A percentile compares a stretch with the other conserved stretches of the same genome.
These are phyloP conservation scores for Kwoniella shivajii DNA, from an alignment of 1,284 basidiomycete species.

Conservation along the genomic window DNA sequence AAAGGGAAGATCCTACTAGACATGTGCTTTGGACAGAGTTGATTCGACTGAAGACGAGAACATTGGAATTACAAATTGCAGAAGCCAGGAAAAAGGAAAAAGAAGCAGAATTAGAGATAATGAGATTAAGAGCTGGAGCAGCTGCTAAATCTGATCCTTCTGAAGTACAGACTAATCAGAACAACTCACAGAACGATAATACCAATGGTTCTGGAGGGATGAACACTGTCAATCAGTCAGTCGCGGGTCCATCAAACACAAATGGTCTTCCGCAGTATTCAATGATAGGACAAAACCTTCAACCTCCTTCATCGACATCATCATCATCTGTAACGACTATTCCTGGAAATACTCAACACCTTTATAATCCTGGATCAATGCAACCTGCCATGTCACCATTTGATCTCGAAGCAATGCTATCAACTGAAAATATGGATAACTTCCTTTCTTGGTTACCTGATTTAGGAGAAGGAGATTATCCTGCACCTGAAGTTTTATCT, in stretches of 20 bases:
- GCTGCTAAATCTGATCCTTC: not conserved
- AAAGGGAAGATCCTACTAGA: slow-evolving; percentile 29
- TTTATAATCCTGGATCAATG: not conserved
- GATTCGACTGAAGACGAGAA: slow-evolving; percentile 40
- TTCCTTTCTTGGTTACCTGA: slow-evolving; percentile 50
- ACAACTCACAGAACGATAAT: not conserved
- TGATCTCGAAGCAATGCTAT: slow-evolving; percentile 48
- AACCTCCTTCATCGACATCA: slow-evolving; percentile 3
- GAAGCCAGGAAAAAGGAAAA: slow-evolving; percentile 45
- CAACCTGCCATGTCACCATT: slow-evolving; percentile 34
- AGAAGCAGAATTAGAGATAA: slow-evolving; percentile 47
- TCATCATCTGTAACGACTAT: not conserved
- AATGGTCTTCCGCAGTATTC: not conserved
- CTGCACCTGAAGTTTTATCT: not conserved
- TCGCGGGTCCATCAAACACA: not conserved
- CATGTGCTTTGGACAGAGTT: slow-evolving; percentile 47
- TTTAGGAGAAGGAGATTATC: slow-evolving; percentile 15
- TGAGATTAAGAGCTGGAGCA: slow-evolving; percentile 28
- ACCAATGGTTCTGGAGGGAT: not conserved
- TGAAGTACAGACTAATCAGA: not conserved
- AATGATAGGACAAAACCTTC: not conserved
- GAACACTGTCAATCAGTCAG: too few species aligned
- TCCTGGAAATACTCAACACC: not conserved
- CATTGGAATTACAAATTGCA: slow-evolving; percentile 52
- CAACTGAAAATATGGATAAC: slow-evolving; percentile 33